These are phyloP conservation scores for Globomyces sp. DNA, from an alignment of 371 early-diverging fungal species.

Conservation along the genomic window DNA sequence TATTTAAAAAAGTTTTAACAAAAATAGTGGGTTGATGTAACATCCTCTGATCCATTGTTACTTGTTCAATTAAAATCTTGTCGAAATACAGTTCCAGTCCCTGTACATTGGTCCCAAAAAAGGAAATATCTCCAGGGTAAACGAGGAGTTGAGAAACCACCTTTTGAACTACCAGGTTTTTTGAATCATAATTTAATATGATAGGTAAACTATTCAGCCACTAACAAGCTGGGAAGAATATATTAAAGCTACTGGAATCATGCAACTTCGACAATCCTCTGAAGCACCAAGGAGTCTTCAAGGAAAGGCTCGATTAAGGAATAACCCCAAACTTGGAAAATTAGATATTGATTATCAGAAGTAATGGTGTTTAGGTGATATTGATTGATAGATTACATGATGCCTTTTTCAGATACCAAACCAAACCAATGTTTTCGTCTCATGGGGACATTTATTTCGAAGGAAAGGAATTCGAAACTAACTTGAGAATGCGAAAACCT, in stretches of 20 bases:
- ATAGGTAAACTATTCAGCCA: no score
- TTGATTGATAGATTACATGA: conserved; percentile 65
- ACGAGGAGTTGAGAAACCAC: conserved; percentile 92
- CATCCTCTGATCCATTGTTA: conserved; percentile 85
- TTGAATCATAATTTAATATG: conserved; percentile 4
- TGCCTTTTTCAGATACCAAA: conserved; percentile 95
- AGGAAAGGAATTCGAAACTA: conserved; percentile 94
- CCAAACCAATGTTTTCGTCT: conserved; percentile 76
- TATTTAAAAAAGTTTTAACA: conserved; percentile 19
- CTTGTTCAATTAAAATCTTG: conserved; percentile 88
- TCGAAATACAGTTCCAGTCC: conserved; percentile 94
- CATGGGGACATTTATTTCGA: conserved; percentile 96
- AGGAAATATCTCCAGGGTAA: conserved; percentile 94
- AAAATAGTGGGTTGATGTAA: conserved; percentile 82
- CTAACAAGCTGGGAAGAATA: conserved; percentile 58
- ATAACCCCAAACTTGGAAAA: conserved; percentile 95
- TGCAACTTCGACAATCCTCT: conserved; percentile 90
- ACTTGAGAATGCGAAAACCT: conserved; percentile 83
- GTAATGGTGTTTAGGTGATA: not conserved
- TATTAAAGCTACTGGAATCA: conserved; percentile 96
- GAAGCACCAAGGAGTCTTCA: conserved; percentile 83
- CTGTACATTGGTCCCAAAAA: conserved; percentile 95
- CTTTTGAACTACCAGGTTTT: conserved; percentile 87
- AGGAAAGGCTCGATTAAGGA: conserved; percentile 82
- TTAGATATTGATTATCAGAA: conserved; percentile 95